These are phyloP conservation scores for Pseudocercospora macadamiae DNA, from an alignment of 2,329 filamentous ascomycete species.

Conservation along the genomic window DNA sequence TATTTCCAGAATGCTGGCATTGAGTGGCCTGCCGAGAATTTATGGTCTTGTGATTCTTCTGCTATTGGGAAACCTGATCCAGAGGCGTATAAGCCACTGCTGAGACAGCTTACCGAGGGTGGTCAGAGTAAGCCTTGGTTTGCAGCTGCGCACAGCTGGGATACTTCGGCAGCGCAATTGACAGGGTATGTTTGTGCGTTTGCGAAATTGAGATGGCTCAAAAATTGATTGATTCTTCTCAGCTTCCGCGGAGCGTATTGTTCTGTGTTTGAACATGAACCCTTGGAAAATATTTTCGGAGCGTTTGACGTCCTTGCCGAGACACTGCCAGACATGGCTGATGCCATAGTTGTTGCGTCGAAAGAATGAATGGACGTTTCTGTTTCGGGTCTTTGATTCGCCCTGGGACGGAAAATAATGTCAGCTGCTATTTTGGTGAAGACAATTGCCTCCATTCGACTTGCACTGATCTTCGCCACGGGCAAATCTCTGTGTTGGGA, in stretches of 20 bases:
- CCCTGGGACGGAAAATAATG: no score
- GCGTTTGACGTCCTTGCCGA: constrained; percentile 55
- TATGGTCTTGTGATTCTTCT: constrained; percentile 53
- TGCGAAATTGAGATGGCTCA: no score
- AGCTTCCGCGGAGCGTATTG: constrained; percentile 52
- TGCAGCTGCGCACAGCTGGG: constrained; percentile 62
- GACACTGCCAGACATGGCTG: constrained; percentile 52
- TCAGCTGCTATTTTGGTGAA: no score
- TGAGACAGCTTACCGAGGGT: constrained; percentile 42
- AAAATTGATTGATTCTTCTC: no score
- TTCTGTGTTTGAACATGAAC: constrained; percentile 55
- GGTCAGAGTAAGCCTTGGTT: constrained; percentile 50
- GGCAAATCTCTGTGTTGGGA: no score
- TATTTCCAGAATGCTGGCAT: constrained; percentile 54
- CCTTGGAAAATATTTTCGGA: constrained; percentile 51
- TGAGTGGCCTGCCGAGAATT: constrained; percentile 53
- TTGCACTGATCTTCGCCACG: no score
- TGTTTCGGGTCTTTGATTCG: background rate
- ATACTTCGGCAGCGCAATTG: constrained; percentile 56
- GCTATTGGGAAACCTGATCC: constrained; percentile 55
- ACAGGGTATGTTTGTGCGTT: constrained; percentile 41
- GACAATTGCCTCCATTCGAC: no score
- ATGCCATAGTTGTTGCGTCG: constrained; percentile 33
- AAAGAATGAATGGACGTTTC: background rate
- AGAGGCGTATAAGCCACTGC: constrained; percentile 49